Conservation (phyloP, 495 filamentous ascomycete genomes). For the Daldinia loculata region DNA sequence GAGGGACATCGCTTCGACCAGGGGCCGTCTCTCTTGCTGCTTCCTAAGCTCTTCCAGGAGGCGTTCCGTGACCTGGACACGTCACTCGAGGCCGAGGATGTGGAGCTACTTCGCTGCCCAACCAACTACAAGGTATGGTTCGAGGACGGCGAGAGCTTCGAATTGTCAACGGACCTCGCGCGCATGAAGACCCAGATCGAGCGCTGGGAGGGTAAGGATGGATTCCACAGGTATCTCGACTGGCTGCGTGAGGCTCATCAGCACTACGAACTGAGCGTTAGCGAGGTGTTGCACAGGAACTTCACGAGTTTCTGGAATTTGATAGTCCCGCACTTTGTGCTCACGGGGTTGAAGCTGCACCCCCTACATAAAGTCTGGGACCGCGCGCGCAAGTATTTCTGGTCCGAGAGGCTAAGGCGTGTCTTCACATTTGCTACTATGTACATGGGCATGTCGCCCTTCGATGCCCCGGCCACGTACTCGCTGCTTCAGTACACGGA, state of each 20-base stretch:
- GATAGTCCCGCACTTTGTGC: slow-evolving; percentile 59
- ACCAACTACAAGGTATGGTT: slow-evolving; percentile 78
- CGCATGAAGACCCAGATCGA: slow-evolving; percentile 74
- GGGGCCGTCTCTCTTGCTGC: slow-evolving; percentile 73
- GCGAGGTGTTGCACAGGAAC: slow-evolving; percentile 68
- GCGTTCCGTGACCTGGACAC: slow-evolving; percentile 71
- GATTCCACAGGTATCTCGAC: slow-evolving; percentile 67
- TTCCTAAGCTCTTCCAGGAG: slow-evolving; percentile 70
- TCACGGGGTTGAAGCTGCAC: slow-evolving; percentile 63
- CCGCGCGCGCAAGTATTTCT: slow-evolving; percentile 68
- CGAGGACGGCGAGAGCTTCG: slow-evolving; percentile 65
- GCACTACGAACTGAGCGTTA: slow-evolving; percentile 70
- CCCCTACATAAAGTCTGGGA: slow-evolving; percentile 71
- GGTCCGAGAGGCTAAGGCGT: slow-evolving; percentile 68
- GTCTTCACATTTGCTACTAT: slow-evolving; percentile 79
- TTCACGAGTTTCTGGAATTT: slow-evolving; percentile 65
- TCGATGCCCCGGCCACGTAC: slow-evolving; percentile 76
- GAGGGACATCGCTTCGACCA: slow-evolving; percentile 73
- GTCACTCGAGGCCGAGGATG: slow-evolving; percentile 64
- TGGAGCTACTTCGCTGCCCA: slow-evolving; percentile 71
- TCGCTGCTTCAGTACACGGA: slow-evolving; percentile 77
- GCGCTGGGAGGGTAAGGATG: slow-evolving; percentile 69
- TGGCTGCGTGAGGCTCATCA: slow-evolving; percentile 69
- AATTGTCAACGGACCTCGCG: slow-evolving; percentile 66
- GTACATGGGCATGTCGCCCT: slow-evolving; percentile 81